phyloP scores from a whole-genome alignment of 2,329 filamentous ascomycete genomes.

The Fusarium nodosum region DNA sequence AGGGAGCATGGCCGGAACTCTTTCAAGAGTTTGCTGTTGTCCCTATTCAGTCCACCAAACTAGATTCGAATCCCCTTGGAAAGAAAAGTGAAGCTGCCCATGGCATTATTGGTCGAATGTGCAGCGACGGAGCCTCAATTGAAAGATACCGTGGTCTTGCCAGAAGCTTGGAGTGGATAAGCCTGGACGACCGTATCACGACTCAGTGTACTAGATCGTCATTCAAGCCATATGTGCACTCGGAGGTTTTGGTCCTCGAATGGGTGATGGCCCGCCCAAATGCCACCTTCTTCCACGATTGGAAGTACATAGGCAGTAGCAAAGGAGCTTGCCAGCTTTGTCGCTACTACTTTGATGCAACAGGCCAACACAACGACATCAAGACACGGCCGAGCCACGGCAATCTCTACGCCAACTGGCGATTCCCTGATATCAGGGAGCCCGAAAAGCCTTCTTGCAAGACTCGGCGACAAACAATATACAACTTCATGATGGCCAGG shows the following conservation, averaged over 20 bases:
- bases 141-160: slow-evolving; percentile 29
- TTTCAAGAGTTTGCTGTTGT: slow-evolving; percentile 52
- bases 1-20: slow-evolving; percentile 48
- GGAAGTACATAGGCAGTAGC: slow-evolving; percentile 57
- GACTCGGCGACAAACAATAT: slow-evolving; percentile 37
- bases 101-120: slow-evolving; percentile 47
- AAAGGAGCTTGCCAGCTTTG: slow-evolving; percentile 60
- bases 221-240: slow-evolving; percentile 54
- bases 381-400: slow-evolving; percentile 51
- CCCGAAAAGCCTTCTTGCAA: slow-evolving; percentile 13
- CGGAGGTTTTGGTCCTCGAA: slow-evolving; percentile 53
- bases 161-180: slow-evolving; percentile 41
- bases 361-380: slow-evolving; percentile 39
- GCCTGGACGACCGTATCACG: slow-evolving; percentile 47
- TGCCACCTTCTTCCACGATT: slow-evolving; percentile 50
- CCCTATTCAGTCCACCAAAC: slow-evolving; percentile 47
- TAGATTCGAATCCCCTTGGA: slow-evolving; percentile 30
- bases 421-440: slow-evolving; percentile 52
- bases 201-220: slow-evolving; percentile 2
- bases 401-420: slow-evolving; percentile 59
- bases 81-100: slow-evolving; percentile 36
- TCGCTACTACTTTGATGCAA: slow-evolving; percentile 53
- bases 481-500: slow-evolving; percentile 47
- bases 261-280: slow-evolving; percentile 40
- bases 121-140: not conserved